Percentiles rank a stretch among this genome's conserved stretches.
Evolutionary conservation across 1,139 yeast species (phyloP).

Genomic region (Pichia sp.): DNA sequence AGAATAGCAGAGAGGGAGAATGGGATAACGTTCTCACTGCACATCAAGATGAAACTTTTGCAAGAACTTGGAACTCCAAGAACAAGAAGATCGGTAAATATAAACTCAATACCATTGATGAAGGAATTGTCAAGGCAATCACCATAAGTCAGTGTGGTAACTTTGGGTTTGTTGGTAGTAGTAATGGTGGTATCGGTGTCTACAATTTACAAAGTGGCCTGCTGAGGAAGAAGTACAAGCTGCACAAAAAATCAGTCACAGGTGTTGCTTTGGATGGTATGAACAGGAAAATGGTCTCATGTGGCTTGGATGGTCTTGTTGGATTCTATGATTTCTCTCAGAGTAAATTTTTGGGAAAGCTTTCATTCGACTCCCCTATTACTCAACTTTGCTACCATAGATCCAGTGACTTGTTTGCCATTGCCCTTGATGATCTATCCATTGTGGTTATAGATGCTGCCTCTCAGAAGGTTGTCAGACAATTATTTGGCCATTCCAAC

Average conservation of each 20-base stretch:
- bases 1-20: conserved; percentile 74
- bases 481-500: conserved; percentile 83
- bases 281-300: conserved; percentile 79
- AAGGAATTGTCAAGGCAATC: conserved; percentile 73
- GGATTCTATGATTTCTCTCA: conserved; percentile 83
- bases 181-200: conserved; percentile 80
- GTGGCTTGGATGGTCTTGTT: conserved; percentile 84
- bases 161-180: conserved; percentile 89
- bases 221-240: conserved; percentile 51
- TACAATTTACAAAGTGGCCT: conserved; percentile 89
- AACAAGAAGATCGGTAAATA: conserved; percentile 76
- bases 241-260: conserved; percentile 77
- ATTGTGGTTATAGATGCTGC: conserved; percentile 76
- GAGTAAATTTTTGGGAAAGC: conserved; percentile 59
- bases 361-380: conserved; percentile 69
- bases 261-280: conserved; percentile 88
- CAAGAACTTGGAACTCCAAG: conserved; percentile 89
- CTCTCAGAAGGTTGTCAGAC: conserved; percentile 79
- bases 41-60: conserved; percentile 76
- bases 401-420: conserved; percentile 77
- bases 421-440: conserved; percentile 81
- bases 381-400: conserved; percentile 72
- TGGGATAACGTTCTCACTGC: conserved; percentile 97
- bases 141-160: conserved; percentile 91
- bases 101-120: conserved; percentile 65